phyloP scores from a whole-genome alignment of 164 flowering plant genomes.

The Santalum album region DNA sequence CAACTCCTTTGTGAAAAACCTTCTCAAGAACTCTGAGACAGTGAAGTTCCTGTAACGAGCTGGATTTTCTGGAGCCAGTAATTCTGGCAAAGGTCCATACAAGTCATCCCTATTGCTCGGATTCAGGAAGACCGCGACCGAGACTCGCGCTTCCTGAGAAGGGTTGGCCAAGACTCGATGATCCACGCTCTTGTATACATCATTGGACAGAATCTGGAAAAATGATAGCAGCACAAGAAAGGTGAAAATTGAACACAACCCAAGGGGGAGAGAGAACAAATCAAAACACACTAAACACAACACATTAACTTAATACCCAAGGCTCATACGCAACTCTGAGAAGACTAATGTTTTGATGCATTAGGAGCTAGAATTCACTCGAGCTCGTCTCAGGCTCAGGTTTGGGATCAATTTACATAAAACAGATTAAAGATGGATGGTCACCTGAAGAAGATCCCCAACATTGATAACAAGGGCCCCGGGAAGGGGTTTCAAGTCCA shows the following conservation, averaged over 20 bases:
- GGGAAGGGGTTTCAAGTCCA: constrained; percentile 44
- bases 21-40: constrained; percentile 18
- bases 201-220: constrained; percentile 40
- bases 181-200: constrained; percentile 40
- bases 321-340: too few relatives aligned
- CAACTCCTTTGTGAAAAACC: constrained; percentile 28
- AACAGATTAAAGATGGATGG: too few relatives aligned
- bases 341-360: too few relatives aligned
- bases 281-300: too few relatives aligned
- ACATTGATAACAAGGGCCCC: constrained; percentile 59
- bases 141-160: constrained; percentile 24
- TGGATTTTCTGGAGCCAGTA: constrained; percentile 33
- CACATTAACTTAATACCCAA: too few relatives aligned
- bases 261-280: not conserved
- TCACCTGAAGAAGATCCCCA: constrained; percentile 71
- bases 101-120: constrained; percentile 22
- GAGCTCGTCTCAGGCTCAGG: too few relatives aligned
- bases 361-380: too few relatives aligned
- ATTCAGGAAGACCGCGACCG: constrained; percentile 31
- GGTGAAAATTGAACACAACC: not conserved
- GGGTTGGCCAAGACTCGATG: constrained; percentile 48
- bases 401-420: too few relatives aligned
- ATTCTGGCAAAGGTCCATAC: constrained; percentile 43
- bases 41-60: constrained; percentile 27
- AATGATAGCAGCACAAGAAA: not conserved